Percentiles rank a stretch among this genome's conserved stretches.
Conservation (phyloP, 164 flowering plant species). For the Chimonanthus praecox region DNA sequence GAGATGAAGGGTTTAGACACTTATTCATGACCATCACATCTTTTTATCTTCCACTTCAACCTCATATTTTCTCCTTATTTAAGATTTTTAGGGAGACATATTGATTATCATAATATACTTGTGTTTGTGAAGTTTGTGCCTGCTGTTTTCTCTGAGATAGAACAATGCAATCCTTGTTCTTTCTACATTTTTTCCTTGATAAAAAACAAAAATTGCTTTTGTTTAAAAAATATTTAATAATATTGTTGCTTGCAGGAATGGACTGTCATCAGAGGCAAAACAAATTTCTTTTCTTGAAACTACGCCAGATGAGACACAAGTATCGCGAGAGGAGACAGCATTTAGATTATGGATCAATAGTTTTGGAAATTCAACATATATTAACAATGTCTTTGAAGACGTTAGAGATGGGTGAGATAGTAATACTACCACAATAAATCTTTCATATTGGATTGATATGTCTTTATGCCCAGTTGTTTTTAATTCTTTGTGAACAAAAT, state of each 20-base stretch:
- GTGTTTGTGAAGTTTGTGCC: no score
- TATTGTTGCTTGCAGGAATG: slow-evolving; percentile 55
- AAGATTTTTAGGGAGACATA: no score
- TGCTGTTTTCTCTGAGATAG: no score
- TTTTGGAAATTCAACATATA: slow-evolving; percentile 59
- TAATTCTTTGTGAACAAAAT: neutral
- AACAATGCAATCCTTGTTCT: no score
- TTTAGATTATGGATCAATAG: slow-evolving; percentile 93
- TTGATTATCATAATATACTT: no score
- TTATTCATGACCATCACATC: no score
- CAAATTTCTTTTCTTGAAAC: slow-evolving; percentile 68
- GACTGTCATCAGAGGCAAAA: slow-evolving; percentile 65
- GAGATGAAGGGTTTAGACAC: no score
- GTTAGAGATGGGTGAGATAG: slow-evolving; percentile 74
- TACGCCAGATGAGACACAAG: slow-evolving; percentile 53
- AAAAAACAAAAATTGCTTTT: no score
- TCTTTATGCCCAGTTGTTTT: neutral
- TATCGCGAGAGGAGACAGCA: slow-evolving; percentile 75
- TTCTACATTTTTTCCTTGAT: no score
- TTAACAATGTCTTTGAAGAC: slow-evolving; percentile 77
- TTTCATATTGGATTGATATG: neutral
- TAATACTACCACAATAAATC: neutral
- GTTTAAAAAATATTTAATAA: no score
- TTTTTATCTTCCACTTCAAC: no score
- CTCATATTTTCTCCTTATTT: no score